Evolutionary conservation across 805 yeast genomes (phyloP).

Genomic region (Candida vartiovaarae): DNA sequence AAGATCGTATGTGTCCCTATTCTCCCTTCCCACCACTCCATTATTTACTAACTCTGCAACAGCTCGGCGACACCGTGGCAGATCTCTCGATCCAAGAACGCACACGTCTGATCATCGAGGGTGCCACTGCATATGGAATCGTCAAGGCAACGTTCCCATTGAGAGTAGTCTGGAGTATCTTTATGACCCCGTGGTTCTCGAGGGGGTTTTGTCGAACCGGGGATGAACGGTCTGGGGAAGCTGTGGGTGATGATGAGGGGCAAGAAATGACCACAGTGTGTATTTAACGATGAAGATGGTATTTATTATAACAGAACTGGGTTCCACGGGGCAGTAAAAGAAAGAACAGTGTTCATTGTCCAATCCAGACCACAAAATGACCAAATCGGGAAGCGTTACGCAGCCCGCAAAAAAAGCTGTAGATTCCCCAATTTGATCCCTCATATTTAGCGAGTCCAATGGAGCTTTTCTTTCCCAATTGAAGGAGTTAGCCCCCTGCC

Average conservation of each 20-base stretch:
- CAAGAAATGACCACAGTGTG: not conserved
- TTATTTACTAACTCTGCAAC: slow-evolving; percentile 13
- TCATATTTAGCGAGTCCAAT: too few species aligned
- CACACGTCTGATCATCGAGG: slow-evolving; percentile 53
- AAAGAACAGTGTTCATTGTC: too few species aligned
- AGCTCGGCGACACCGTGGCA: slow-evolving; percentile 20
- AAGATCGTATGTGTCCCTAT: slow-evolving; percentile 31
- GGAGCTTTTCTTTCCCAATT: too few species aligned
- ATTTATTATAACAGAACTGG: too few species aligned
- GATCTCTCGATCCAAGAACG: slow-evolving; percentile 40
- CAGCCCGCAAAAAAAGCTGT: too few species aligned
- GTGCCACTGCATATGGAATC: slow-evolving; percentile 67
- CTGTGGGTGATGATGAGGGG: not conserved
- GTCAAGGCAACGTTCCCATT: slow-evolving; percentile 56
- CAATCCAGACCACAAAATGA: too few species aligned
- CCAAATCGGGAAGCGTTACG: too few species aligned
- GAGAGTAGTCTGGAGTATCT: slow-evolving; percentile 42
- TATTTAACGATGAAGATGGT: too few species aligned
- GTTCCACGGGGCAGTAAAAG: too few species aligned
- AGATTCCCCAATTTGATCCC: too few species aligned
- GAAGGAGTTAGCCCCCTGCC: too few species aligned
- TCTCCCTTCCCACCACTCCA: not conserved
- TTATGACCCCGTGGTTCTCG: slow-evolving; percentile 54
- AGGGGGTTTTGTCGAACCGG: slow-evolving; percentile 41
- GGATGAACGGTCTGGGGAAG: slow-evolving; percentile 16